phyloP scores from a whole-genome alignment of 352 stramenopile genomes.

The Globisporangium solare region DNA sequence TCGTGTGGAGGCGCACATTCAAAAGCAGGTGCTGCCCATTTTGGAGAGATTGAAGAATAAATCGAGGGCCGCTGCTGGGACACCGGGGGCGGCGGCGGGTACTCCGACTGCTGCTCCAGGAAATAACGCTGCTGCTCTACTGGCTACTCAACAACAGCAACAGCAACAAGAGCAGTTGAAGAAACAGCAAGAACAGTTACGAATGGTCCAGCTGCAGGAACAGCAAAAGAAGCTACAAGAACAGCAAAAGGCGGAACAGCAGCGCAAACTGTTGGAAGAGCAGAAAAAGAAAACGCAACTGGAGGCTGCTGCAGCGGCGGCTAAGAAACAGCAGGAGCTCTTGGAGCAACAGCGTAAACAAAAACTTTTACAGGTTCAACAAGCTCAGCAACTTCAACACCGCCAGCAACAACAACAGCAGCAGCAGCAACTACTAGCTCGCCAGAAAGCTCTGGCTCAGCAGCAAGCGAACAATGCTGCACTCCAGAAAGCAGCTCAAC shows the following conservation, averaged over 20 bases:
- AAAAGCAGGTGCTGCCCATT: conserved; percentile 81
- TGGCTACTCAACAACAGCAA: conserved; percentile 9
- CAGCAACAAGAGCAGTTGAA: conserved; percentile 52
- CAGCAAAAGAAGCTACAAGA: conserved; percentile 71
- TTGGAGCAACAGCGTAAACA: conserved; percentile 66
- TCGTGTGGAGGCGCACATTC: conserved; percentile 76
- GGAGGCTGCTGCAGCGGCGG: conserved; percentile 43
- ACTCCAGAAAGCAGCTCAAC: conserved; percentile 25
- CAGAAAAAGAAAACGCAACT: conserved; percentile 70
- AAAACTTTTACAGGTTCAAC: conserved; percentile 36
- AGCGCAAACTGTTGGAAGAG: conserved; percentile 64
- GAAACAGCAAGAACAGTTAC: conserved; percentile 63
- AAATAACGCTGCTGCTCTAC: conserved; percentile 4
- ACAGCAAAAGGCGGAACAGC: conserved; percentile 53
- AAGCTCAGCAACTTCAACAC: conserved; percentile 33
- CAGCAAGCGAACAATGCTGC: conserved; percentile 30
- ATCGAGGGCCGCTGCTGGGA: conserved; percentile 25
- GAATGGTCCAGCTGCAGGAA: conserved; percentile 48
- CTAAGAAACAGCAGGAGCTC: conserved; percentile 61
- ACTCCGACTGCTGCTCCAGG: conserved; percentile 8
- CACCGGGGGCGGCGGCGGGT: conserved; percentile 12
- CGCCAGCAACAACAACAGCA: conserved; percentile 30
- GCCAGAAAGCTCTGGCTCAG: conserved; percentile 18
- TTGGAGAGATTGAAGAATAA: conserved; percentile 74
- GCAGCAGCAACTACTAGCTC: conserved; percentile 18